Percentiles rank a stretch among this genome's conserved stretches.
phyloP scores from a whole-genome alignment of 768 basidiomycete species.

The Rhodotorula toruloides region DNA sequence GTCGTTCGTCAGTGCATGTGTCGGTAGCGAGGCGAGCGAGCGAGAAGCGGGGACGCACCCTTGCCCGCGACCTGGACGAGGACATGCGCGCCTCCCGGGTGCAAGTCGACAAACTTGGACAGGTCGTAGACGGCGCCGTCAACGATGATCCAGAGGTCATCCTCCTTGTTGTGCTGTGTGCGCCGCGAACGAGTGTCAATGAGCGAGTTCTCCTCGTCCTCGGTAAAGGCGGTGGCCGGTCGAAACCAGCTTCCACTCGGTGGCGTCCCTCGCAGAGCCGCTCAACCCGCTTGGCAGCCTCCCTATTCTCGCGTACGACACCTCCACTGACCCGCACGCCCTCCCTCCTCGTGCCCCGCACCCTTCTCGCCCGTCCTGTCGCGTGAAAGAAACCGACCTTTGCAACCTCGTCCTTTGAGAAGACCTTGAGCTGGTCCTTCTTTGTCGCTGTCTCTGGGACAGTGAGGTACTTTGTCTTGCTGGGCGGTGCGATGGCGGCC shows the following conservation, averaged over 20 bases:
- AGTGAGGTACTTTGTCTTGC: conserved; percentile 29
- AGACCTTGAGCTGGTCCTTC: conserved; percentile 24
- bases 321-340: too few relatives aligned
- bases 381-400: conserved; percentile 9
- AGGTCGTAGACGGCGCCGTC: conserved; percentile 53
- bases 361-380: neutral
- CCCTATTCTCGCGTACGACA: too few relatives aligned
- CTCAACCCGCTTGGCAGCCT: too few relatives aligned
- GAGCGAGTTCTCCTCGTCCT: neutral
- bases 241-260: too few relatives aligned
- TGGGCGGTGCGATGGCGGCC: conserved; percentile 4
- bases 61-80: conserved; percentile 58
- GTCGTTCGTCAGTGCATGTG: neutral
- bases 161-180: conserved; percentile 64
- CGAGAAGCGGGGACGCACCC: conserved; percentile 46
- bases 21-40: neutral
- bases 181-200: too few relatives aligned
- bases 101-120: conserved; percentile 69
- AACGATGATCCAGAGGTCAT: conserved; percentile 79
- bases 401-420: conserved; percentile 22
- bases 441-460: conserved; percentile 26
- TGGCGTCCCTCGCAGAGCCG: too few relatives aligned
- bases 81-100: conserved; percentile 75
- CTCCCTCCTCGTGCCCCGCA: neutral
- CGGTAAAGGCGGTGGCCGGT: neutral